phyloP scores from a whole-genome alignment of 495 filamentous ascomycete genomes.

The Penicillium psychrofluorescens region DNA sequence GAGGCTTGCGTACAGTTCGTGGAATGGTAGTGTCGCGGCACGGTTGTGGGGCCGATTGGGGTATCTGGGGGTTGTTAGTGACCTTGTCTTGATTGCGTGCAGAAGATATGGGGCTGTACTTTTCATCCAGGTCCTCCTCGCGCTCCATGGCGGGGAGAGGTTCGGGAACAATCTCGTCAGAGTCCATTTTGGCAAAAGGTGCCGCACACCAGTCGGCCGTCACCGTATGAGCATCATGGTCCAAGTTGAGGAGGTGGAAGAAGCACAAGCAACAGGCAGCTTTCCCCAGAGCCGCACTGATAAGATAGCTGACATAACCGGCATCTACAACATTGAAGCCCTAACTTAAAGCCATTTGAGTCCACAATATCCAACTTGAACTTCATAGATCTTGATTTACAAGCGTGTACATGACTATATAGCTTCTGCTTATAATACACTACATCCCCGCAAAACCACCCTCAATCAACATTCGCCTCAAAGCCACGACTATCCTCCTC shows the following conservation, averaged over 20 bases:
- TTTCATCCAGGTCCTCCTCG: conserved; percentile 54
- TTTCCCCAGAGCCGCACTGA: not conserved
- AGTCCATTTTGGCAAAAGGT: conserved; percentile 32
- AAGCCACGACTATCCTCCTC: not conserved
- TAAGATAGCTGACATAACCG: conserved; percentile 6
- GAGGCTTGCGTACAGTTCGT: conserved; percentile 64
- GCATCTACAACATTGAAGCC: not conserved
- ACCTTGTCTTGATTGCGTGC: not conserved
- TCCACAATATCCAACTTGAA: no score
- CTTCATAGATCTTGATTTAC: no score
- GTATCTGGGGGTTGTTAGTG: conserved; percentile 50
- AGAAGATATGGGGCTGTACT: conserved; percentile 32
- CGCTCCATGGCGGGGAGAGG: conserved; percentile 28
- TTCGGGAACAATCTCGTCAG: conserved; percentile 33
- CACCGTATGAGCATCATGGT: no score
- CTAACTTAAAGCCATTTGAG: no score
- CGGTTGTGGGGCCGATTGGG: conserved; percentile 80
- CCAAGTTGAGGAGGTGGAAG: no score
- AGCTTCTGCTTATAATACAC: no score
- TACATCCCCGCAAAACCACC: no score
- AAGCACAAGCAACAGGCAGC: no score
- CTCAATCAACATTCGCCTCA: conserved; percentile 1
- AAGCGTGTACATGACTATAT: no score
- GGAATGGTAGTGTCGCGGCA: conserved; percentile 73
- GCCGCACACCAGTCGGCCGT: no score